Conservation (phyloP, 2,329 filamentous ascomycete genomes). For the Alternaria metachromatica region DNA sequence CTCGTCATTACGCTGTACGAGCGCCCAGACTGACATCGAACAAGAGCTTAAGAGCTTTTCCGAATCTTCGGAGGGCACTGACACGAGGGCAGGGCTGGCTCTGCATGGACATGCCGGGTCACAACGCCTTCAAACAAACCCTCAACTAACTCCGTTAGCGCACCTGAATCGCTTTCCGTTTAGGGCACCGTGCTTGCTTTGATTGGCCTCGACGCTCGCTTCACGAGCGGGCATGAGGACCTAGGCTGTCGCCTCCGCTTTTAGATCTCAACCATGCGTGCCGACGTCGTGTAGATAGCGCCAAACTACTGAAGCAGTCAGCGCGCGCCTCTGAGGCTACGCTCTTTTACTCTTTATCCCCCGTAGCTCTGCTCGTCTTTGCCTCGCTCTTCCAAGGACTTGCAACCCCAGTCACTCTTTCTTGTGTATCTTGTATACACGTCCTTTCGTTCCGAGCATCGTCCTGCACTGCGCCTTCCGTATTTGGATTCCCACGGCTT, state of each 20-base stretch:
- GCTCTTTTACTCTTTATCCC: conserved; percentile 36
- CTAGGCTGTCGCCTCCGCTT: conserved; percentile 40
- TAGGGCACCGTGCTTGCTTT: conserved; percentile 22
- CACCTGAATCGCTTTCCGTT: conserved; percentile 28
- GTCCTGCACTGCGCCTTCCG: conserved; percentile 13
- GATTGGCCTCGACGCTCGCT: conserved; percentile 32
- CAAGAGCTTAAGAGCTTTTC: conserved; percentile 13
- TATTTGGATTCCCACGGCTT: conserved; percentile 23
- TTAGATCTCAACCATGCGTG: conserved; percentile 41
- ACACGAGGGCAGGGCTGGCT: conserved; percentile 22
- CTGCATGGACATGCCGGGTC: conserved; percentile 25
- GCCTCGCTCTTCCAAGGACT: conserved; percentile 26
- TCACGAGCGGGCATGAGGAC: conserved; percentile 26
- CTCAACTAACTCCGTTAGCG: conserved; percentile 32
- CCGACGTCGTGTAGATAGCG: conserved; percentile 32
- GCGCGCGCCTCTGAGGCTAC: conserved; percentile 24
- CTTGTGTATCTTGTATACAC: conserved; percentile 42
- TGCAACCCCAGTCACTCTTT: conserved; percentile 27
- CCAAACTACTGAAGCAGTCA: conserved; percentile 29
- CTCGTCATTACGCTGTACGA: conserved; percentile 6
- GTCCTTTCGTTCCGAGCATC: conserved; percentile 40
- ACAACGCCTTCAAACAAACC: conserved; percentile 27
- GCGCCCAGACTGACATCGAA: conserved; percentile 10
- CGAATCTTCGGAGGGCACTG: conserved; percentile 5
- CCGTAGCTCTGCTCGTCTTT: conserved; percentile 24